Evolutionary conservation across 2,329 filamentous ascomycete species (phyloP), one percentile per base, ranked within the genome.

Genomic region (Furcasterigmium sp.): DNA sequence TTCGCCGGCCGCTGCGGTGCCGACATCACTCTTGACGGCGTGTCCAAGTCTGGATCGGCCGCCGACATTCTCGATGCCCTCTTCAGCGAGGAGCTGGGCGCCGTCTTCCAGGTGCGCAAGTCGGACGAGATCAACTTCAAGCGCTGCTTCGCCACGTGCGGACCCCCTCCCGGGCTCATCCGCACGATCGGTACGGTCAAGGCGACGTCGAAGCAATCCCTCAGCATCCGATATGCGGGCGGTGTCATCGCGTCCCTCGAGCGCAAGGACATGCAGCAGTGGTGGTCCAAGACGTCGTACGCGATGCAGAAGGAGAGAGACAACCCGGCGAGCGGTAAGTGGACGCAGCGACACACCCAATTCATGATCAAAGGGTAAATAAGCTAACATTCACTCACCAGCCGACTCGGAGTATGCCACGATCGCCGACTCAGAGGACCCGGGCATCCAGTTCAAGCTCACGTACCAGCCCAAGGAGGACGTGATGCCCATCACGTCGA

Each of bases 51-150:
- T 19, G 73, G 82, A 35, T 75, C 76, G 9, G 69, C 79, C 37
- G 73, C 82, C 2, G 71, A 82, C 56, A 65, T 94, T 15, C 69
- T 95, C 8, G 80, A 89, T 44, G 78, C 85, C 0, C 77, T 98
- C 17, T 97, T 98, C 78, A 96, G 91, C 62, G 93, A 97, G 65
- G 93, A 97, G 62, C 80, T 97, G 17, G 93, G 93, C 50, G 91
- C 91, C 14, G 85, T 97, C 25, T 97, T 97, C 82, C 93, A 98
- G 64, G 82, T 97, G 42, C 84, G 87, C 53, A 90, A 88, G 64
- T 76, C 79, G 41, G 84, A 96, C 53, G 87, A 95, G 65, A 85
- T 77, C 46, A 81, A 85, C 48, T 97, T 97, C 76, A 85, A 85
- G 56, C 79, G 86, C 46, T 94, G 89, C 59, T 96, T 97, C 60